Evolutionary conservation across 345 rosid species (phyloP).

Genomic region (Syzygium oleosum): DNA sequence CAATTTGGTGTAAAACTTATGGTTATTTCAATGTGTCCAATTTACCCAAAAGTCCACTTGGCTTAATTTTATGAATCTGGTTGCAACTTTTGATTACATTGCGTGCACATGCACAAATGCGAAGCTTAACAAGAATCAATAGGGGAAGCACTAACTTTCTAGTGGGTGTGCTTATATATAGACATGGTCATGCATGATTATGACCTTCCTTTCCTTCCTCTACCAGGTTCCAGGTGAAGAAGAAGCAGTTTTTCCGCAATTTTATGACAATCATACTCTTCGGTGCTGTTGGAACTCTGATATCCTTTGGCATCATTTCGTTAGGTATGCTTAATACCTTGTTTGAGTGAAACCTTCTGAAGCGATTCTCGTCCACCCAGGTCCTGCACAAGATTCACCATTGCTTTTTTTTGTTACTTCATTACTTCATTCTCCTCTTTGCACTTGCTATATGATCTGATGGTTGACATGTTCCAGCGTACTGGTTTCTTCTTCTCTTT

Average conservation of each 20-base stretch:
- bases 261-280: slow-evolving; percentile 90
- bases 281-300: slow-evolving; percentile 92
- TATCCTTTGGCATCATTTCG: slow-evolving; percentile 76
- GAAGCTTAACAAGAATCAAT: not conserved
- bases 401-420: not conserved
- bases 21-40: not conserved
- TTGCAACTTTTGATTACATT: not conserved
- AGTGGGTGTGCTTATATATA: not conserved
- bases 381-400: not conserved
- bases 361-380: not conserved
- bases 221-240: slow-evolving; percentile 93
- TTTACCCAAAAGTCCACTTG: not conserved
- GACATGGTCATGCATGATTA: not conserved
- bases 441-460: not conserved
- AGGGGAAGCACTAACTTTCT: not conserved
- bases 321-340: slow-evolving; percentile 32
- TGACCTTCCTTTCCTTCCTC: not conserved
- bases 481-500: not conserved
- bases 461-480: not conserved
- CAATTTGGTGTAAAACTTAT: not conserved
- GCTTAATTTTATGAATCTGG: not conserved
- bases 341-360: not conserved
- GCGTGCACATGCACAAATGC: not conserved
- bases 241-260: slow-evolving; percentile 96
- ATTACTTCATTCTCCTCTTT: not conserved